Evolutionary conservation across 805 yeast species (phyloP), one percentile per base, ranked within the genome.

Genomic region (Candida glaebosa): DNA sequence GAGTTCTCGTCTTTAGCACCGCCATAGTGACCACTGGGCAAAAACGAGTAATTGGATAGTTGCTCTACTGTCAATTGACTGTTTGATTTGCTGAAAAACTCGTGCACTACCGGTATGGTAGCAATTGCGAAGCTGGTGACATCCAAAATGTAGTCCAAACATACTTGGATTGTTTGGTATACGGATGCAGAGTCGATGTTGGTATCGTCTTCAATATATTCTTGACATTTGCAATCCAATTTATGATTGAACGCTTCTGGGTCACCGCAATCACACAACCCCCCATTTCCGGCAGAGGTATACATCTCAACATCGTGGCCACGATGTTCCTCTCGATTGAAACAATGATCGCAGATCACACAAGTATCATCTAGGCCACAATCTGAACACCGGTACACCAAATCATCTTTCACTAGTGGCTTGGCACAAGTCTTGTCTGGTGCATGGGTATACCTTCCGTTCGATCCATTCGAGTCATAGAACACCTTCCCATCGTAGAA

Each of bases 291-390:
- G 3, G 56, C 49, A 3, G 84, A 71, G 10, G 66, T 67, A 55
- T 71, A 77, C 40, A 73, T 71, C 20, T 71, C 63, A 6, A 86
- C 85, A 45, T 77, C 77, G 54, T 86, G 95, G 39, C 73, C 81
- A 10, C 61, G 55, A 57, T 86, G 95, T 51, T 84, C 87, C 3
- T 73, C 74, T 41, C 75, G 73, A 56, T 83, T 82, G 63, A 84
- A 86, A 57, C 95, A 86, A 49, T 79, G 65, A 9, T 73, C 76
- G 61, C 95, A 86, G 19, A 86, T 57, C 25, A 87, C 89, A 67
- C 95, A 86, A 0, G 90, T 82, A 6, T 79, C 80, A 60, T 86
- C 95, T 45, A 74, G 76, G 0, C 86, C 87, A 67, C 95, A 86
- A 43, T 84, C 87, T 25, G 69, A 69, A 54, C 95, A 86, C 41